These are phyloP conservation scores for Bisporella sp. DNA, from an alignment of 2,329 filamentous ascomycete genomes.

Conservation along the genomic window DNA sequence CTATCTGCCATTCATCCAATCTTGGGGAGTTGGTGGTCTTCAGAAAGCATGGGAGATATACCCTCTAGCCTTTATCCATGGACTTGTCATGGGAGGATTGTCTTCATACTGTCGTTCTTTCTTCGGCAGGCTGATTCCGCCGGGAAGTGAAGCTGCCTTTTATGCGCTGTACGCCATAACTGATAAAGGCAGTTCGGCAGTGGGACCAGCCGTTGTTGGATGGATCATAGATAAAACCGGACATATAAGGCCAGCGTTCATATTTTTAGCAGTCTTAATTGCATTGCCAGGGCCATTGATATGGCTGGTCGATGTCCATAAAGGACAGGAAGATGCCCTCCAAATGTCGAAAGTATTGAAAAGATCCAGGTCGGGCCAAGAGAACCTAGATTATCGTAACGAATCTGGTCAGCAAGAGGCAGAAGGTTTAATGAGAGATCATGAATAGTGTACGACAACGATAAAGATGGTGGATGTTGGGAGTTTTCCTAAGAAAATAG, in stretches of 20 bases:
- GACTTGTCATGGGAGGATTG: constrained; percentile 86
- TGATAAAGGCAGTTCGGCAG: constrained; percentile 90
- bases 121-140: constrained; percentile 87
- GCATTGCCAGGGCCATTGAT: constrained; percentile 78
- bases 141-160: constrained; percentile 89
- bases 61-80: constrained; percentile 81
- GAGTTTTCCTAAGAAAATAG: too few relatives aligned
- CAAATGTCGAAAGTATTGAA: constrained; percentile 42
- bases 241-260: constrained; percentile 78
- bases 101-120: constrained; percentile 86
- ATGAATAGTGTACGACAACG: not conserved
- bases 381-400: not conserved
- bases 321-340: constrained; percentile 62
- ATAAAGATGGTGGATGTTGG: too few relatives aligned
- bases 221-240: constrained; percentile 80
- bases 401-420: not conserved
- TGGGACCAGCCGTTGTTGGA: constrained; percentile 89
- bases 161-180: constrained; percentile 85
- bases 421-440: constrained; percentile 1
- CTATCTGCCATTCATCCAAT: constrained; percentile 72
- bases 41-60: constrained; percentile 97
- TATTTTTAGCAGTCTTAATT: constrained; percentile 78
- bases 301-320: constrained; percentile 75
- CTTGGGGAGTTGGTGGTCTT: constrained; percentile 70
- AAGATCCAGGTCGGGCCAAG: constrained; percentile 3